Evolutionary conservation across 768 basidiomycete species (phyloP).

Genomic region (Lentinus brumalis): DNA sequence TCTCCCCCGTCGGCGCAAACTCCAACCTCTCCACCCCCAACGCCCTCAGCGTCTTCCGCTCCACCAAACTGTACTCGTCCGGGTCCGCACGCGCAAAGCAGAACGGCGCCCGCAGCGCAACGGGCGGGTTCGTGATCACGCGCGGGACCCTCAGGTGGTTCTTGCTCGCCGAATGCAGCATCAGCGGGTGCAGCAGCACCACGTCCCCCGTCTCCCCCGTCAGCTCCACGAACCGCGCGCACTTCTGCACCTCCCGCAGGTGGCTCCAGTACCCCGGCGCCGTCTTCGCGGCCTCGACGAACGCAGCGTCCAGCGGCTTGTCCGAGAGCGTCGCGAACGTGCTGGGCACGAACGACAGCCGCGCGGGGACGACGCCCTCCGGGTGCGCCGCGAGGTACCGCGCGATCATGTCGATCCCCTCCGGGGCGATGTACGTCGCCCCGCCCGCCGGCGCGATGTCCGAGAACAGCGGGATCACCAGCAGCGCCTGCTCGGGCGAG

Average conservation of each 20-base stretch:
- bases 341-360: conserved; percentile 49
- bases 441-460: conserved; percentile 57
- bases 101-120: conserved; percentile 56
- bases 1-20: conserved; percentile 49
- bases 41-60: conserved; percentile 57
- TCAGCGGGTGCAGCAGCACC: conserved; percentile 62
- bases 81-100: conserved; percentile 47
- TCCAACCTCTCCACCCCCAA: conserved; percentile 50
- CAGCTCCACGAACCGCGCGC: conserved; percentile 50
- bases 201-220: conserved; percentile 67
- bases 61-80: conserved; percentile 57
- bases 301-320: background rate
- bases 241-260: conserved; percentile 43
- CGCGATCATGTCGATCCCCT: conserved; percentile 52
- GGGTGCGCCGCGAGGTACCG: conserved; percentile 53
- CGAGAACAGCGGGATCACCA: conserved; percentile 63
- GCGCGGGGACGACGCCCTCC: conserved; percentile 51
- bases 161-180: conserved; percentile 65
- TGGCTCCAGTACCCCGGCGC: conserved; percentile 49
- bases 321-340: conserved; percentile 37
- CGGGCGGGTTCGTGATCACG: conserved; percentile 69
- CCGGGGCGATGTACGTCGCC: conserved; percentile 61
- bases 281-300: conserved; percentile 25
- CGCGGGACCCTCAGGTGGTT: conserved; percentile 57
- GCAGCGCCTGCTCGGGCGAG: conserved; percentile 64